phyloP scores from a whole-genome alignment of 1,284 basidiomycete species.

The Fomitopsis schrenkii region DNA sequence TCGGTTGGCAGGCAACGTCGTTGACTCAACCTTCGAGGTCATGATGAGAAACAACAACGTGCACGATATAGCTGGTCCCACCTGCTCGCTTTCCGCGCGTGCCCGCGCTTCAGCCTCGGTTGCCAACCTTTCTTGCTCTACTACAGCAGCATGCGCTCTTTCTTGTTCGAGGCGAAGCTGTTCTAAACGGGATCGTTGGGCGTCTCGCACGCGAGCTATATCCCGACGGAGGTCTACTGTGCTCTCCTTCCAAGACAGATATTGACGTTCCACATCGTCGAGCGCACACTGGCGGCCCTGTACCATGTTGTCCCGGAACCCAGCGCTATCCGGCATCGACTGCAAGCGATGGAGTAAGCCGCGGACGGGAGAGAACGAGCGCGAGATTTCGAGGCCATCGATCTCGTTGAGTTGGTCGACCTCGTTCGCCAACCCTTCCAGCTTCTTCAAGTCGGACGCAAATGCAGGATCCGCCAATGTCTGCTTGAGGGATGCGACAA shows the following conservation, averaged over 20 bases:
- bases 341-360: slow-evolving; percentile 52
- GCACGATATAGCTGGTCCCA: slow-evolving; percentile 6
- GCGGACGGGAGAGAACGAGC: slow-evolving; percentile 47
- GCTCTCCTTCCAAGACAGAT: slow-evolving; percentile 45
- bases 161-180: slow-evolving; percentile 32
- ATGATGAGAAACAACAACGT: background rate
- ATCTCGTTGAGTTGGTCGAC: slow-evolving; percentile 33
- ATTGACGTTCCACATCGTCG: slow-evolving; percentile 46
- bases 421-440: slow-evolving; percentile 33
- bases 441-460: slow-evolving; percentile 24
- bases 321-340: slow-evolving; percentile 33
- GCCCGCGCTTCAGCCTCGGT: slow-evolving; percentile 23
- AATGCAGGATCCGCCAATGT: slow-evolving; percentile 26
- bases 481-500: slow-evolving; percentile 32
- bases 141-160: slow-evolving; percentile 28
- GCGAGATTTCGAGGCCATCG: slow-evolving; percentile 38
- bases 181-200: slow-evolving; percentile 27
- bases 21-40: no score
- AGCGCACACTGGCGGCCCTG: slow-evolving; percentile 41
- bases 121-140: slow-evolving; percentile 20
- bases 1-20: no score
- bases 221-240: slow-evolving; percentile 32
- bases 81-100: background rate
- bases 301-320: slow-evolving; percentile 41
- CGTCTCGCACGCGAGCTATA: slow-evolving; percentile 27